Percentiles rank a stretch among this genome's conserved stretches.
Conservation (phyloP, 176 grass and related monocot genomes). For the Themeda triandra region DNA sequence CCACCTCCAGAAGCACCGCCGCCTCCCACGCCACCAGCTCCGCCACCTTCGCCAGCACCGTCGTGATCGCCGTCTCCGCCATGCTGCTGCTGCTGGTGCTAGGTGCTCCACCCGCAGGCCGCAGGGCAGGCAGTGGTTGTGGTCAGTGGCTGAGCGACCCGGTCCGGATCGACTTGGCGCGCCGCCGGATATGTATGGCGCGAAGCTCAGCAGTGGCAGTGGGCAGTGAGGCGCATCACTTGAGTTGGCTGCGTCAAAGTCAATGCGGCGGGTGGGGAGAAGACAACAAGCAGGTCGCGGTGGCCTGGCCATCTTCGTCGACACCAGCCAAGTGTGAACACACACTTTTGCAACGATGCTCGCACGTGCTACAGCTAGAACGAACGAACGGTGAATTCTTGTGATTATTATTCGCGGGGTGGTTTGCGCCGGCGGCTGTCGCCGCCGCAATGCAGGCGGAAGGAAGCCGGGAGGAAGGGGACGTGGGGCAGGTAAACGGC, state of each 20-base stretch:
- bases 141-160: neutral
- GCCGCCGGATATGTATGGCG: neutral
- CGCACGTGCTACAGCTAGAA: neutral
- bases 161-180: neutral
- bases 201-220: neutral
- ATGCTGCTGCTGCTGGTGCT: neutral
- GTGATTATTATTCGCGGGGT: no score
- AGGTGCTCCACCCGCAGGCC: neutral
- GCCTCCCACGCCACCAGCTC: conserved; percentile 56
- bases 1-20: conserved; percentile 38
- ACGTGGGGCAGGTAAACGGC: no score
- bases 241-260: neutral
- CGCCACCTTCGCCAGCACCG: conserved; percentile 47
- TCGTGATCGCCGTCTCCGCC: conserved; percentile 62
- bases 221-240: neutral
- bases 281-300: neutral
- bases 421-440: no score
- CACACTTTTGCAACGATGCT: neutral
- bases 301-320: neutral
- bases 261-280: neutral
- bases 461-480: no score
- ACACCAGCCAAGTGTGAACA: neutral
- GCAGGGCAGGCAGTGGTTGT: no score
- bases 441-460: no score
- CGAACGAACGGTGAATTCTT: no score